Conservation (phyloP, 495 filamentous ascomycete genomes). For the Darksidea phi region DNA sequence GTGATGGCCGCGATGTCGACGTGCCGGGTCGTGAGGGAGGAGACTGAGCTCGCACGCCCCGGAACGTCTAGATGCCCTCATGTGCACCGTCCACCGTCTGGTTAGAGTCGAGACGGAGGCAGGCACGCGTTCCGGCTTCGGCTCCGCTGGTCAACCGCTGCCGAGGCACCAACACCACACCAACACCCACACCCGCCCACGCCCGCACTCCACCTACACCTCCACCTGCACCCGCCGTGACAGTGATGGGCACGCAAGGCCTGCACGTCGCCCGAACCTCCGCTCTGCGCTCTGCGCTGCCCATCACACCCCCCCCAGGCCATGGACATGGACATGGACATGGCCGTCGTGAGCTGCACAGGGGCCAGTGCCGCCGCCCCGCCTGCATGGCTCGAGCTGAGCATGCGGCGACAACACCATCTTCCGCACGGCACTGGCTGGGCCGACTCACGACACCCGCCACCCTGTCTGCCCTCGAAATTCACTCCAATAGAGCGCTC, state of each 20-base stretch:
- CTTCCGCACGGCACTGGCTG: no score
- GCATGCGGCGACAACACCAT: neutral
- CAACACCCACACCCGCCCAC: no score
- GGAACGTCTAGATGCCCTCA: no score
- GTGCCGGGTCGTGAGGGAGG: no score
- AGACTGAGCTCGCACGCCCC: no score
- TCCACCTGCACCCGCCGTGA: no score
- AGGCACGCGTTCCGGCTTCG: neutral
- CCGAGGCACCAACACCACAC: no score
- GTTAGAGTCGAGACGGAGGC: neutral
- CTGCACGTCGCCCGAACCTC: neutral
- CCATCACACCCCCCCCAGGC: neutral
- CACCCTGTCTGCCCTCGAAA: neutral
- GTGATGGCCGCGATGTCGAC: no score
- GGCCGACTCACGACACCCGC: no score
- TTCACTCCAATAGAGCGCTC: constrained; percentile 15
- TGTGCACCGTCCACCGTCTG: neutral
- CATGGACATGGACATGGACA: no score
- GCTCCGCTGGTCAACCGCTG: neutral
- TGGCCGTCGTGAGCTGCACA: neutral
- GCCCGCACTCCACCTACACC: no score
- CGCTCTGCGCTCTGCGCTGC: neutral
- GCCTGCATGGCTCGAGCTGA: constrained; percentile 1
- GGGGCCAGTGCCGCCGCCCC: neutral
- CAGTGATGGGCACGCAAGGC: neutral